Evolutionary conservation across 352 stramenopile genomes (phyloP), one percentile per base, ranked within the genome.

Genomic region (Pythium coloratum): DNA sequence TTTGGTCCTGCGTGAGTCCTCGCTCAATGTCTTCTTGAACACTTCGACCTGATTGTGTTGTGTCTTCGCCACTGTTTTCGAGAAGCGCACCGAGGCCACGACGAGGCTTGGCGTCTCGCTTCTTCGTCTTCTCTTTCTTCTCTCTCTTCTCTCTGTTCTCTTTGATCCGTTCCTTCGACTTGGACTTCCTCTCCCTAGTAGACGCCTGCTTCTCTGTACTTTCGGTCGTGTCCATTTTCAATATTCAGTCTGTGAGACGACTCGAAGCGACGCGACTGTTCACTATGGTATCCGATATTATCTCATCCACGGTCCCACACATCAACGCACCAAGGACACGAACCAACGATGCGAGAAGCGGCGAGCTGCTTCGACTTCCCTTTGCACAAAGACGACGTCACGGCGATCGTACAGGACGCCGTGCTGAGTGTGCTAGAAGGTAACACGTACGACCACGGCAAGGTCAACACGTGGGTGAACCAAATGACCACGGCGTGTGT

Each of bases 391-490:
- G 83, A 88, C 64, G 82, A 92, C 26, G 80, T 91, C 63, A 88
- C 67, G n/a, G 71, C 77, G 24, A 88, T 94, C 57, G 81, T 91
- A 28, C 81, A 92, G 57, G 83, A 89, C 36, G 82, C 85, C 0
- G 82, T 94, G 59, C 76, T 91, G 0, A 89, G 74, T 38, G 81
- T 82, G 24, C 68, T 94, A 9, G 85, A 94, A 32, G 85, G 85
- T 6, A 90, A 94, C 33, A 69, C 71, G n/a, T 94, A 92, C 68
- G 83, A 92, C 69, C 86, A 94, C 68, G 63, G 62, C 38, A 91
- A 94, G 73, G 83, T 93, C 54, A 91, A 84, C 46, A 72, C 87
- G 66, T 94, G 85, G 85, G 75, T 91, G 46, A 90, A 83, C 32
- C 70, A 68, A 51, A 81, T 94, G 71, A 89, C 83, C 9, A 78